These are phyloP conservation scores for Colletotrichum tamarilloi DNA, from an alignment of 2,329 filamentous ascomycete species.

Conservation along the genomic window DNA sequence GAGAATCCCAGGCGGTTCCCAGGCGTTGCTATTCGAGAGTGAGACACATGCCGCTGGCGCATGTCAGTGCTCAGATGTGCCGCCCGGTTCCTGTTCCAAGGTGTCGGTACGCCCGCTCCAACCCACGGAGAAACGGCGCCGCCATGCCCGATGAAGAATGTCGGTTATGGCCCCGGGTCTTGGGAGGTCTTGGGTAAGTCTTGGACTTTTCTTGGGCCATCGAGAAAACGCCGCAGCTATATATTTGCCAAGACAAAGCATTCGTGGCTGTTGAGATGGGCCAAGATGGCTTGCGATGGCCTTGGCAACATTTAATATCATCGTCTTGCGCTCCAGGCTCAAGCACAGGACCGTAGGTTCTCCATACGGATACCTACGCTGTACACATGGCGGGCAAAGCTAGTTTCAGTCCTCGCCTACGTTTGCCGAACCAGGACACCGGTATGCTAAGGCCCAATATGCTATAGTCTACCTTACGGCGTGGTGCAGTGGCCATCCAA, in stretches of 20 bases:
- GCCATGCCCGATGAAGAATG: not conserved
- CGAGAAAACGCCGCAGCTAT: constrained; percentile 10
- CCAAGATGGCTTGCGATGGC: not conserved
- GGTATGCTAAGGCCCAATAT: not conserved
- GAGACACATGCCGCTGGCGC: not conserved
- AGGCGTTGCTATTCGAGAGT: not conserved
- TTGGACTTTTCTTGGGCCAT: not conserved
- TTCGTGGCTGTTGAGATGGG: not conserved
- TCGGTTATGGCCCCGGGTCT: not conserved
- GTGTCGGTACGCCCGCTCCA: constrained; percentile 19
- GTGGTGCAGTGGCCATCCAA: not conserved
- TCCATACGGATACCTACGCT: too few relatives aligned
- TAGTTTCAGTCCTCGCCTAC: not conserved
- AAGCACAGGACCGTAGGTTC: too few relatives aligned
- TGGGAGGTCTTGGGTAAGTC: constrained; percentile 1
- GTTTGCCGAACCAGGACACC: too few relatives aligned
- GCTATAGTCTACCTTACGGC: not conserved
- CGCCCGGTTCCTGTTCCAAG: constrained; percentile 7
- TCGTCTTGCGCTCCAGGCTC: not conserved
- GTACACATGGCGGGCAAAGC: not conserved
- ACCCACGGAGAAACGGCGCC: not conserved
- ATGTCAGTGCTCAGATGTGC: not conserved
- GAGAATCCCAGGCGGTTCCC: not conserved
- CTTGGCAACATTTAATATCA: constrained; percentile 15
- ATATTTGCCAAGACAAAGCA: constrained; percentile 3